These are phyloP conservation scores for Sphagnum contortum DNA, from an alignment of 225 moss, liverwort and hornwort genomes.

Conservation along the genomic window DNA sequence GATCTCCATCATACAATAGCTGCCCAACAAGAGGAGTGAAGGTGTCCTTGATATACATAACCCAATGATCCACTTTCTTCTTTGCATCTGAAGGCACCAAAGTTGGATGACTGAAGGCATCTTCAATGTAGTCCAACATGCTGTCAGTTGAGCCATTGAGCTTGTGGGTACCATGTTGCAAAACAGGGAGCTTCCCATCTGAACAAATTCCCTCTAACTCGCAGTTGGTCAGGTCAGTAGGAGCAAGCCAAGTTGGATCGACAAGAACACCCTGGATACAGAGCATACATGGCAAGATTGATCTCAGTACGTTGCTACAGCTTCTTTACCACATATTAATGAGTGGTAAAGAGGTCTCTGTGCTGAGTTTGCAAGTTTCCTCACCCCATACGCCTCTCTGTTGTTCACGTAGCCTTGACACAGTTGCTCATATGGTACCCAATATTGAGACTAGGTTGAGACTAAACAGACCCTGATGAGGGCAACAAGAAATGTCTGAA, in stretches of 20 bases:
- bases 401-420: too few species aligned
- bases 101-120: constrained; percentile 54
- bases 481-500: too few species aligned
- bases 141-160: constrained; percentile 67
- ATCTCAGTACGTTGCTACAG: too few species aligned
- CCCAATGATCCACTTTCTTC: constrained; percentile 65
- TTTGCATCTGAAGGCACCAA: constrained; percentile 52
- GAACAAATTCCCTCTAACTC: constrained; percentile 24
- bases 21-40: constrained; percentile 73
- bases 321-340: too few species aligned
- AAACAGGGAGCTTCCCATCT: constrained; percentile 41
- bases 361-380: too few species aligned
- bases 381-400: too few species aligned
- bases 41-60: constrained; percentile 61
- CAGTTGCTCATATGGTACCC: too few species aligned
- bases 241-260: constrained; percentile 34
- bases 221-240: constrained; percentile 34
- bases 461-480: too few species aligned
- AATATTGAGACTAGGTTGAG: too few species aligned
- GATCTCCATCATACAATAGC: constrained; percentile 79
- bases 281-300: too few species aligned
- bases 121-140: constrained; percentile 79
- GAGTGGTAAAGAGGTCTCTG: too few species aligned
- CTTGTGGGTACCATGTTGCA: constrained; percentile 56
- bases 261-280: constrained; percentile 19